These are phyloP conservation scores for Psilocybe subaeruginosa DNA, from an alignment of 768 basidiomycete genomes.

Conservation along the genomic window DNA sequence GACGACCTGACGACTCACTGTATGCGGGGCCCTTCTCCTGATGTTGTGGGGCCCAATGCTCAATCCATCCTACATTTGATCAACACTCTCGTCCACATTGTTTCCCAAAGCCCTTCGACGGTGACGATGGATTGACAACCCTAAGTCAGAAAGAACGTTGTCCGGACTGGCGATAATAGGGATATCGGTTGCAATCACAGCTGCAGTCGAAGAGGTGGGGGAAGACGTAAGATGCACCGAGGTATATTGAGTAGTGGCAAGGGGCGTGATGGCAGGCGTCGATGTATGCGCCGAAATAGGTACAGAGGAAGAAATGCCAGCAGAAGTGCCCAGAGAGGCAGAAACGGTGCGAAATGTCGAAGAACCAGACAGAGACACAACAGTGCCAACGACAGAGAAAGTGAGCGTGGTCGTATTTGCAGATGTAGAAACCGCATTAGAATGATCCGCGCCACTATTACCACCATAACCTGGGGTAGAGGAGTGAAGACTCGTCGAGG, in stretches of 20 bases:
- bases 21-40: not conserved
- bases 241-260: not conserved
- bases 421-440: not conserved
- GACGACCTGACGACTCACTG: conserved; percentile 3
- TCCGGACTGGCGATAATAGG: conserved; percentile 28
- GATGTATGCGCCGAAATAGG: not conserved
- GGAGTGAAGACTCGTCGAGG: conserved; percentile 21
- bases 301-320: too few relatives aligned
- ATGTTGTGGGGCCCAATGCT: conserved; percentile 23
- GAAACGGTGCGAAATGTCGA: not conserved
- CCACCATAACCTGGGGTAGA: not conserved
- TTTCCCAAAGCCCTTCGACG: conserved; percentile 26
- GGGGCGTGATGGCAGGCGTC: not conserved
- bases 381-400: not conserved
- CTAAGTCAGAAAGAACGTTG: conserved; percentile 22
- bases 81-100: conserved; percentile 18
- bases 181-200: conserved; percentile 2
- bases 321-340: too few relatives aligned
- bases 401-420: not conserved
- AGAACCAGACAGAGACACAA: not conserved
- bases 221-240: not conserved
- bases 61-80: conserved; percentile 23
- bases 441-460: not conserved
- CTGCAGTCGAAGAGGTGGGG: not conserved
- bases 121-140: conserved; percentile 18